A percentile compares a stretch with the other conserved stretches of the same genome.
phyloP scores from a whole-genome alignment of 2,329 filamentous ascomycete genomes.

The Cercospora sp. region DNA sequence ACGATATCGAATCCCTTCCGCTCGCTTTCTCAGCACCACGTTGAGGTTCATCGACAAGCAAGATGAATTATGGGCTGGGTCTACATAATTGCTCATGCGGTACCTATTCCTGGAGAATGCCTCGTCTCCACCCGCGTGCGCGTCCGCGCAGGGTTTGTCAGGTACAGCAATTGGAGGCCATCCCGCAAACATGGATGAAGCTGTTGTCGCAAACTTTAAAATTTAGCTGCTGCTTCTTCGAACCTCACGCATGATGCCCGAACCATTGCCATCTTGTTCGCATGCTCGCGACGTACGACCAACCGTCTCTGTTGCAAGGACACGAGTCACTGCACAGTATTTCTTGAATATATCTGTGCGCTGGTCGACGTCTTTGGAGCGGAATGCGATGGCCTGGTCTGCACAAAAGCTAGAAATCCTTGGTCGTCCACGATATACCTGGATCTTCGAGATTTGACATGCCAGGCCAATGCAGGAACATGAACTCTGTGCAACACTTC shows the following conservation, averaged over 20 bases:
- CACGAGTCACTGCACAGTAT: neutral
- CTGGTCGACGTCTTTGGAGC: neutral
- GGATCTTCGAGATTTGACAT: slow-evolving; percentile 17
- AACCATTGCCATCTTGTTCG: neutral
- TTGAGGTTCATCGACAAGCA: neutral
- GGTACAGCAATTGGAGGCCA: neutral
- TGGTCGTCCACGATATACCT: slow-evolving; percentile 10
- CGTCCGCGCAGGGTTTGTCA: neutral
- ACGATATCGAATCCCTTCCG: neutral
- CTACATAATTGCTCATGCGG: neutral
- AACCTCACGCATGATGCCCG: neutral
- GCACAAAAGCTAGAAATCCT: slow-evolving; percentile 3
- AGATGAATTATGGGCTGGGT: neutral
- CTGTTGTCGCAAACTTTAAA: neutral
- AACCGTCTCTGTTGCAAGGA: neutral
- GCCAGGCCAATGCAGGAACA: slow-evolving; percentile 12
- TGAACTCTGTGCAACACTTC: neutral
- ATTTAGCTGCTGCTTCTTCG: neutral
- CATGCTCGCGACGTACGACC: neutral
- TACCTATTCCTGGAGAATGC: neutral
- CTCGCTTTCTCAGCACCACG: neutral
- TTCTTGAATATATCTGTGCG: neutral
- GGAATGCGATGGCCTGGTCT: neutral
- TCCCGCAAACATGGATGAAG: neutral
- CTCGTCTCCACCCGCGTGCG: neutral